These are phyloP conservation scores for Cryphonectria radicalis DNA, from an alignment of 2,329 filamentous ascomycete genomes.

Conservation along the genomic window DNA sequence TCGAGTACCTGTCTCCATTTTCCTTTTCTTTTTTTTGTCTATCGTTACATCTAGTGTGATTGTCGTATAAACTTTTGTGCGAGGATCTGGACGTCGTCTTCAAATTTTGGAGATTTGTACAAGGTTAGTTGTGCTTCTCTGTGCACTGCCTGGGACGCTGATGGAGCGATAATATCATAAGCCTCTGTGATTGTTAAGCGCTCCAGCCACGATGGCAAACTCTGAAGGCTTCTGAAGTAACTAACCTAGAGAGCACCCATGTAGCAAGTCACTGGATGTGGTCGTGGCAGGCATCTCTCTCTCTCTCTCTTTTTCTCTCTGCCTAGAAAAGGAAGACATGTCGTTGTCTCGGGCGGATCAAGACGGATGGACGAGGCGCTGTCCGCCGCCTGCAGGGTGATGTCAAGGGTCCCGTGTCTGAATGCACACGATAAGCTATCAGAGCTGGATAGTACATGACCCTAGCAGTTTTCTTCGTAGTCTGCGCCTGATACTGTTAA, in stretches of 20 bases:
- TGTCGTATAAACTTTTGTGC: not conserved
- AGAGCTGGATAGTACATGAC: not conserved
- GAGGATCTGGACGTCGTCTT: not conserved
- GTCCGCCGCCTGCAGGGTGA: not conserved
- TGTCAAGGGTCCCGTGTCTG: conserved; percentile 6
- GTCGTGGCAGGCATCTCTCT: not conserved
- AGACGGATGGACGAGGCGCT: not conserved
- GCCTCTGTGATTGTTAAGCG: conserved; percentile 1
- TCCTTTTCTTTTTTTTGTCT: not conserved
- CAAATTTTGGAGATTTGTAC: not conserved
- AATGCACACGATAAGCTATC: not conserved
- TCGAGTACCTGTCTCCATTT: not conserved
- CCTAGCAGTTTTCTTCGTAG: not conserved
- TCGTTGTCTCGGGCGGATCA: not conserved
- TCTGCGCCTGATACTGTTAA: not conserved
- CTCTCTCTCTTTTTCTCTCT: not conserved
- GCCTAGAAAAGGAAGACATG: not conserved
- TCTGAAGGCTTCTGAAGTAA: not conserved
- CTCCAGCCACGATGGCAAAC: not conserved
- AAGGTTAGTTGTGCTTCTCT: not conserved
- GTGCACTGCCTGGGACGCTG: not conserved
- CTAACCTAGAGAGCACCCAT: not conserved
- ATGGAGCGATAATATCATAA: not conserved
- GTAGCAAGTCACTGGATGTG: not conserved
- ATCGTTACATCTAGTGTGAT: not conserved